These are phyloP conservation scores for Ceratocystis cacaofunesta DNA, from an alignment of 2,329 filamentous ascomycete genomes.

Conservation along the genomic window DNA sequence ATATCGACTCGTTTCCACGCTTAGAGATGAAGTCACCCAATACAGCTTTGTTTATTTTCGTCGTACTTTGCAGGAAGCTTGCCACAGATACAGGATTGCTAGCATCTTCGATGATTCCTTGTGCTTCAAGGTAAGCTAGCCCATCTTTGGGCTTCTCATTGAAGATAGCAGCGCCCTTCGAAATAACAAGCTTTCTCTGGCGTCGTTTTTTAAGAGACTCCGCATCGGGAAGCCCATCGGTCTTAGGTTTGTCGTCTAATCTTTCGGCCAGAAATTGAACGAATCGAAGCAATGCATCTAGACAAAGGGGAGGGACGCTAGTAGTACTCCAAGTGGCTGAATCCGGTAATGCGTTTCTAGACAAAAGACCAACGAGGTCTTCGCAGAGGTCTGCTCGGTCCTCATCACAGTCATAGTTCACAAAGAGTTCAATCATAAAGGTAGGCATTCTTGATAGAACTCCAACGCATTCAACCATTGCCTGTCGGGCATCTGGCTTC, in stretches of 20 bases:
- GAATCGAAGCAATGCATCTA: slow-evolving; percentile 81
- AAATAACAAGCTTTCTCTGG: slow-evolving; percentile 71
- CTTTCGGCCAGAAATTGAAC: slow-evolving; percentile 85
- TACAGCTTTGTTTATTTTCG: slow-evolving; percentile 74
- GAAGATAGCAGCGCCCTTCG: slow-evolving; percentile 77
- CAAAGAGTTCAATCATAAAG: slow-evolving; percentile 88
- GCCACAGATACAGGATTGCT: slow-evolving; percentile 65
- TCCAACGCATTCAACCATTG: slow-evolving; percentile 94
- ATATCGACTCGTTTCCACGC: slow-evolving; percentile 67
- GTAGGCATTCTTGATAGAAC: slow-evolving; percentile 83
- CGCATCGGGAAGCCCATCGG: slow-evolving; percentile 46
- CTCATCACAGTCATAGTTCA: slow-evolving; percentile 95
- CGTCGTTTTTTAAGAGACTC: slow-evolving; percentile 54
- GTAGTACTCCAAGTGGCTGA: slow-evolving; percentile 98
- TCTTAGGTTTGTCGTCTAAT: slow-evolving; percentile 50
- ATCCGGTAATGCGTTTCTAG: slow-evolving; percentile 88
- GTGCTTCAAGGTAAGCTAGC: slow-evolving; percentile 67
- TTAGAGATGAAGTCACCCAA: slow-evolving; percentile 91
- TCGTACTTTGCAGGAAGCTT: slow-evolving; percentile 75
- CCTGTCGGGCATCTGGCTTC: slow-evolving; percentile 88
- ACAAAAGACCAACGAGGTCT: slow-evolving; percentile 84
- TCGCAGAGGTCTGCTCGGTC: slow-evolving; percentile 85
- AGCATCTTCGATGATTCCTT: slow-evolving; percentile 69
- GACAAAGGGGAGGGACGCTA: slow-evolving; percentile 85
- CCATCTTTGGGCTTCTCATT: slow-evolving; percentile 89